phyloP scores from a whole-genome alignment of 495 filamentous ascomycete genomes.

The Aspergillus carlsbadensis region DNA sequence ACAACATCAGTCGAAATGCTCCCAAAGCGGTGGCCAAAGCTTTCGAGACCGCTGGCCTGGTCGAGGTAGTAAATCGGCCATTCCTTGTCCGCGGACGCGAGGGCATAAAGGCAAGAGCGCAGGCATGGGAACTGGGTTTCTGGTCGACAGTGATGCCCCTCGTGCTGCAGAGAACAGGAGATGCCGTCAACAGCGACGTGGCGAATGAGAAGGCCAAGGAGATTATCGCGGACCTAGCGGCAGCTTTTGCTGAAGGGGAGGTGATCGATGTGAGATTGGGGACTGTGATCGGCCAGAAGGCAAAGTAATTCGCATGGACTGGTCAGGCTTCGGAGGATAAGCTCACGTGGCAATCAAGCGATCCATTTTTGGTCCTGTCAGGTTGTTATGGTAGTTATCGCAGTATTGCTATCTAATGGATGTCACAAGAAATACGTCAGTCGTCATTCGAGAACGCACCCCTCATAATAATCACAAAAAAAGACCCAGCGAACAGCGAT shows the following conservation, averaged over 20 bases:
- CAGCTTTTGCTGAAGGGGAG: background rate
- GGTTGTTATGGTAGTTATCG: too few relatives aligned
- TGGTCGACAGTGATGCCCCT: background rate
- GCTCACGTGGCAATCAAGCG: too few relatives aligned
- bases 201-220: background rate
- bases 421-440: too few relatives aligned
- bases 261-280: background rate
- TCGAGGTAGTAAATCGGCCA: background rate
- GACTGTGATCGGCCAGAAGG: slow-evolving; percentile 5
- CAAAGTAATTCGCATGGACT: background rate
- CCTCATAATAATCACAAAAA: too few relatives aligned
- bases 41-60: background rate
- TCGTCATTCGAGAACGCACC: too few relatives aligned
- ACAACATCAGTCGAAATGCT: background rate
- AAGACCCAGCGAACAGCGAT: too few relatives aligned
- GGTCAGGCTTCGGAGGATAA: too few relatives aligned
- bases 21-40: background rate
- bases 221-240: background rate
- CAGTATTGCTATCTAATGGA: too few relatives aligned
- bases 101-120: background rate
- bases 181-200: background rate
- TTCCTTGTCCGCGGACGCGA: background rate
- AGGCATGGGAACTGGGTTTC: background rate
- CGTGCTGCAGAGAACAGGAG: background rate
- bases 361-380: too few relatives aligned